phyloP scores from a whole-genome alignment of 2,329 filamentous ascomycete genomes.

The Pseudocercospora fuligena region DNA sequence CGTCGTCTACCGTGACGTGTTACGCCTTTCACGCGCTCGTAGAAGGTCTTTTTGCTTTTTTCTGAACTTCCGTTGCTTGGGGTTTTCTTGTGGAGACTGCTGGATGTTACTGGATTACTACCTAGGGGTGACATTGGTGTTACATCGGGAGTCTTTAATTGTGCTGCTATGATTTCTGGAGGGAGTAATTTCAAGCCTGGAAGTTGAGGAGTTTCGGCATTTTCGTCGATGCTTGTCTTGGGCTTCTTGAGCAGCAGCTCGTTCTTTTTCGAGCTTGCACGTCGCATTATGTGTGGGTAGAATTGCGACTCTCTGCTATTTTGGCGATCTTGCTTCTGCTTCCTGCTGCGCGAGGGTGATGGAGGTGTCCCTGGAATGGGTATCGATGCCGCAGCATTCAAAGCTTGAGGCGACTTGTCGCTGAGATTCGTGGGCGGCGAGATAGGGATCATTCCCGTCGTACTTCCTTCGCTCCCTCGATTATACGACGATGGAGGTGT shows the following conservation, averaged over 20 bases:
- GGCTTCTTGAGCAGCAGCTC: conserved; percentile 16
- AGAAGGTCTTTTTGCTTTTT: conserved; percentile 26
- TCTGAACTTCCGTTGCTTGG: conserved; percentile 16
- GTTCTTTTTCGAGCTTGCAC: conserved; percentile 26
- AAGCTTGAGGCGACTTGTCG: background rate
- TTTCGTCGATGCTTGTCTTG: conserved; percentile 6
- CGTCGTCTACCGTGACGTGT: conserved; percentile 1
- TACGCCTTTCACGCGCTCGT: conserved; percentile 18
- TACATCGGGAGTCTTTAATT: conserved; percentile 25
- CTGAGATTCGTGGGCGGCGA: conserved; percentile 35
- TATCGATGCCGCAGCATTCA: background rate
- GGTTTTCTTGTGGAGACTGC: background rate
- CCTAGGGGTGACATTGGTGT: conserved; percentile 10
- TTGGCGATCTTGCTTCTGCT: conserved; percentile 7
- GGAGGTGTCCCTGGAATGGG: background rate
- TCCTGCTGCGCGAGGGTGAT: background rate
- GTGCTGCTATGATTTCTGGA: conserved; percentile 30
- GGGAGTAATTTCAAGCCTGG: conserved; percentile 29
- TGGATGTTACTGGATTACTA: conserved; percentile 3
- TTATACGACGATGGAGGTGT: conserved; percentile 10
- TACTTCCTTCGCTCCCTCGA: conserved; percentile 28
- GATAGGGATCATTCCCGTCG: conserved; percentile 40
- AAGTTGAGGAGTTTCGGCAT: background rate
- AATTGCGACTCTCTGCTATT: conserved; percentile 28
- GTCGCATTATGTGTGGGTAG: conserved; percentile 32